Evolutionary conservation across 2,329 filamentous ascomycete species (phyloP).

Genomic region (Penicillium sp.): DNA sequence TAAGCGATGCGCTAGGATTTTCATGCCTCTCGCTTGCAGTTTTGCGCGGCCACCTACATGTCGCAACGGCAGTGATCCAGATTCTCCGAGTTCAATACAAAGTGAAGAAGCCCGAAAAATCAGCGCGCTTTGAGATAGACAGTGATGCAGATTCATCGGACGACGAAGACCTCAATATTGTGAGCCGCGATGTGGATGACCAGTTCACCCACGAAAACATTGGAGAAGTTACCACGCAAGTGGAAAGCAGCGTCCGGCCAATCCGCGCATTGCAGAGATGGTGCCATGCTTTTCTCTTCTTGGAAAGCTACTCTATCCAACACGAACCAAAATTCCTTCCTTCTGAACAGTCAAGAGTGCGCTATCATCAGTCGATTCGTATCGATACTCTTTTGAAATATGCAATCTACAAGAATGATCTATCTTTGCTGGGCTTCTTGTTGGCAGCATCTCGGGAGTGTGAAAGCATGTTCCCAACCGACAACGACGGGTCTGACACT

Average conservation of each 20-base stretch:
- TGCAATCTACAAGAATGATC: conserved; percentile 55
- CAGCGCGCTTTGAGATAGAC: conserved; percentile 34
- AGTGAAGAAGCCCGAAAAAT: conserved; percentile 53
- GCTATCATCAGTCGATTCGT: background rate
- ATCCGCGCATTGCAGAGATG: conserved; percentile 49
- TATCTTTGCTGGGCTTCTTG: conserved; percentile 55
- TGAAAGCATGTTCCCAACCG: conserved; percentile 1
- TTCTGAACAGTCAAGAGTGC: background rate
- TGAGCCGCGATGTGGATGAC: conserved; percentile 59
- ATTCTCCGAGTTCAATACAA: conserved; percentile 69
- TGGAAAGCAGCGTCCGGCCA: conserved; percentile 63
- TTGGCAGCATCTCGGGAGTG: conserved; percentile 50
- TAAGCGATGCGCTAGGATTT: conserved; percentile 52
- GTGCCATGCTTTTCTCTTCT: conserved; percentile 32
- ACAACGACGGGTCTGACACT: conserved; percentile 5
- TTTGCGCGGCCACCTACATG: conserved; percentile 61
- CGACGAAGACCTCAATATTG: conserved; percentile 34
- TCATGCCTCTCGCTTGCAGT: conserved; percentile 69
- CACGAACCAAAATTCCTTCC: background rate
- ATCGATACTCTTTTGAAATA: conserved; percentile 38
- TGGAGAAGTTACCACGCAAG: conserved; percentile 65
- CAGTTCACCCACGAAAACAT: conserved; percentile 74
- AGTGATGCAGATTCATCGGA: conserved; percentile 30
- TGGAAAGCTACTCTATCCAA: conserved; percentile 4
- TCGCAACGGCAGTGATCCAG: conserved; percentile 66